Conservation (phyloP, 2,329 filamentous ascomycete genomes). For the Sarocladium oryzae region DNA sequence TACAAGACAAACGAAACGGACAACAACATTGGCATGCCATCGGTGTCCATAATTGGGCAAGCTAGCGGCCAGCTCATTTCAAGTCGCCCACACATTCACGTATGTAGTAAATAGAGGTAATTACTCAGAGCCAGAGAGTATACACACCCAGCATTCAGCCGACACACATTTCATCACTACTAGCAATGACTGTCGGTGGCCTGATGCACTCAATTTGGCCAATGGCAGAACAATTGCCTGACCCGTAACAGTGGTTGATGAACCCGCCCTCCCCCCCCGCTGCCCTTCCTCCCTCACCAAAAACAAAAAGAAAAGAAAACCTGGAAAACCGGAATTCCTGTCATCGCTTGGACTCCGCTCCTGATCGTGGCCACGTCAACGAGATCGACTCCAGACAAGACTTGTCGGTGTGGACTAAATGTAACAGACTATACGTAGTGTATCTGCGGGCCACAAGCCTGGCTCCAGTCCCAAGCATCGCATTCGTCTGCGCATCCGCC, state of each 20-base stretch:
- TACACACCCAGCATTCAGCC: background rate
- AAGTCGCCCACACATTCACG: too few species aligned
- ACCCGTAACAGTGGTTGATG: background rate
- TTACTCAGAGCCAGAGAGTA: too few species aligned
- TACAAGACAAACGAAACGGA: too few species aligned
- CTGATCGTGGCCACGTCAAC: background rate
- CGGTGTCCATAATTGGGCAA: background rate
- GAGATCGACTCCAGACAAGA: background rate
- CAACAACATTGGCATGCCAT: too few species aligned
- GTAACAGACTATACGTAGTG: too few species aligned
- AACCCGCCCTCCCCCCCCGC: background rate
- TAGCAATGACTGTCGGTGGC: too few species aligned
- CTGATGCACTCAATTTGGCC: background rate
- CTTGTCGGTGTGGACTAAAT: too few species aligned
- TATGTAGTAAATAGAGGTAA: too few species aligned
- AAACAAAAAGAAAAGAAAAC: background rate
- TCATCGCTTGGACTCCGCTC: too few species aligned
- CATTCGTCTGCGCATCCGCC: background rate
- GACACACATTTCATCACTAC: background rate
- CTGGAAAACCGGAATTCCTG: too few species aligned
- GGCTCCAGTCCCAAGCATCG: background rate
- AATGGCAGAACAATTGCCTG: background rate
- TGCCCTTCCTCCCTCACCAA: constrained; percentile 2
- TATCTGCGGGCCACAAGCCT: background rate
- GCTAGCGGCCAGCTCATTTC: background rate